Evolutionary conservation across 2,329 filamentous ascomycete genomes (phyloP).

Genomic region (Botrytis hyacinthi): DNA sequence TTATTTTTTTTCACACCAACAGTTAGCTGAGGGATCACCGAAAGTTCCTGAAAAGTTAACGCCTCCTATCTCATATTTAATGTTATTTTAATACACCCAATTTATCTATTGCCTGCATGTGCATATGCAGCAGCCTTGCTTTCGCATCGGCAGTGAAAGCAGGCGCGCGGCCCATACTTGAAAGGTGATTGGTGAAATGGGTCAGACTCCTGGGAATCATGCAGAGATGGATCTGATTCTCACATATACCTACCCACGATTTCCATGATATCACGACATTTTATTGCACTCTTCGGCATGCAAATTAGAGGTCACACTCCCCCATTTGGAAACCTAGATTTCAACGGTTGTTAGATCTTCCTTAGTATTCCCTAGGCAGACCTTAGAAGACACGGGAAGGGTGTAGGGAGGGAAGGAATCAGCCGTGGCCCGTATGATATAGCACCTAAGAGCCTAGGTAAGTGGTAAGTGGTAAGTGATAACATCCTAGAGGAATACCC

Average conservation of each 20-base stretch:
- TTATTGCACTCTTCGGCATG: background rate
- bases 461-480: background rate
- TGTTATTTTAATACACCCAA: background rate
- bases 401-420: background rate
- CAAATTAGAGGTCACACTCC: background rate
- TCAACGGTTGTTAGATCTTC: background rate
- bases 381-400: background rate
- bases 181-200: background rate
- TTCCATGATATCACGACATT: background rate
- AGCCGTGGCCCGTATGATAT: background rate
- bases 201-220: background rate
- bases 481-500: background rate
- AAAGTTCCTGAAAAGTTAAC: background rate
- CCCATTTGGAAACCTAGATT: background rate
- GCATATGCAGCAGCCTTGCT: constrained; percentile 12
- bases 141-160: constrained; percentile 15
- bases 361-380: background rate
- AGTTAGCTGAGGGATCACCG: too few species aligned
- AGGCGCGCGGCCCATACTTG: constrained; percentile 1
- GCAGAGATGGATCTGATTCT: background rate
- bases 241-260: background rate
- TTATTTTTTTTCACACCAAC: background rate
- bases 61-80: constrained; percentile 12
- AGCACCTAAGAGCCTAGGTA: background rate
- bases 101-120: constrained; percentile 12